Evolutionary conservation across 2,329 filamentous ascomycete genomes (phyloP).

Genomic region (Penicillium capsulatum): DNA sequence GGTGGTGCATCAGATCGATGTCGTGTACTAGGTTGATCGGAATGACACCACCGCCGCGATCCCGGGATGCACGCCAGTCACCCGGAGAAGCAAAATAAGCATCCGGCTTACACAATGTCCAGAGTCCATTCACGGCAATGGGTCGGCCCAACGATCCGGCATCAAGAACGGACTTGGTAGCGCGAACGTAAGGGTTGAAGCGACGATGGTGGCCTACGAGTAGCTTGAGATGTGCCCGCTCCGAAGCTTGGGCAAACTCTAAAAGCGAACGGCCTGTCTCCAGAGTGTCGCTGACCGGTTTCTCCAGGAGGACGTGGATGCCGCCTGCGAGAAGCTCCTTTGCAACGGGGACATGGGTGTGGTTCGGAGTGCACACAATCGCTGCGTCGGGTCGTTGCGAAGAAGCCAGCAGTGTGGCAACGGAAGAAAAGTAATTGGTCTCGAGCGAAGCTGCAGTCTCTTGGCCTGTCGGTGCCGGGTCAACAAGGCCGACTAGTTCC

Average conservation of each 20-base stretch:
- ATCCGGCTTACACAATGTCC: constrained; percentile 51
- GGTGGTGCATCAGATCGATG: constrained; percentile 54
- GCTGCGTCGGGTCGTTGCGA: constrained; percentile 48
- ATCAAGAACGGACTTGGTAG: constrained; percentile 46
- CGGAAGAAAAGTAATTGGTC: constrained; percentile 39
- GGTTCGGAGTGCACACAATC: constrained; percentile 58
- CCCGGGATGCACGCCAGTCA: constrained; percentile 46
- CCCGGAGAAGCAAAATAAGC: constrained; percentile 49
- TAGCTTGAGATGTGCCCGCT: constrained; percentile 38
- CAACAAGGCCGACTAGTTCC: constrained; percentile 45
- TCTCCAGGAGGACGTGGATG: constrained; percentile 56
- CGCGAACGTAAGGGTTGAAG: constrained; percentile 55
- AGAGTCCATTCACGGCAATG: constrained; percentile 54
- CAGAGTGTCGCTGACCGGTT: constrained; percentile 48
- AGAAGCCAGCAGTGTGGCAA: constrained; percentile 43
- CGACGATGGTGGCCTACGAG: constrained; percentile 57
- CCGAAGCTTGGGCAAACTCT: constrained; percentile 14
- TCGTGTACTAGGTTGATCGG: constrained; percentile 61
- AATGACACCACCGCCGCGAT: constrained; percentile 50
- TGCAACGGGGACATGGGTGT: constrained; percentile 52
- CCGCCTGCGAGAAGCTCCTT: constrained; percentile 47
- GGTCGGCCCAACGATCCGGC: constrained; percentile 43
- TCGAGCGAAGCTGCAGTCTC: constrained; percentile 35
- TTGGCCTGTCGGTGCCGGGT: constrained; percentile 41
- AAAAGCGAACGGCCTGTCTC: constrained; percentile 23